Base-by-base conservation (phyloP, 805 yeast species). In the Metahyphopichia silvanorum region DNA sequence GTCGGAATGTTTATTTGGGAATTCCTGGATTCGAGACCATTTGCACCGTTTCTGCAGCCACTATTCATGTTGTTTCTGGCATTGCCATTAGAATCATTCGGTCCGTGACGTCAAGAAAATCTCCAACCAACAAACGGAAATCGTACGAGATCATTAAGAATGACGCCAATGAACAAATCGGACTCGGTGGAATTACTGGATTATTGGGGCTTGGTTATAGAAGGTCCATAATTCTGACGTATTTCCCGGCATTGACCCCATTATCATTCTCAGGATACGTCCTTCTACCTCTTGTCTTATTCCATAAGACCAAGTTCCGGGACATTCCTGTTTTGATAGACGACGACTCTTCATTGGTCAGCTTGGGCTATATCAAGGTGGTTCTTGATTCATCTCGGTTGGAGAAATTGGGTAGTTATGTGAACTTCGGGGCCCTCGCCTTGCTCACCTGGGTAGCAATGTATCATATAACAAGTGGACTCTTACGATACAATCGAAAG, bases 121-220 rank as follows among this genome's bases (percentile, higher is more conserved):
- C 29, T 20, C 28, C 28, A 6, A 15, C 36, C 8, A 24, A 32
- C 12, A 17, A 17, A 16, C 14, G 4, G 15, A 25, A 17, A 37
- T 33, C 21, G 19, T 26, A 34, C 34, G 46, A 15, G 39, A 53
- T 20, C 46, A 46, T 44, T 15, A 57, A 61, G 21, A 61, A 60
- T 21, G 54, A 54, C 32, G 57, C 47, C 11, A 39, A 43, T n/a
- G 76, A 73, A 34, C 63, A 67, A 31, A 57, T 63, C 21, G 86
- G 86, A 0, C 55, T 80, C n/a, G 82, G 82, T 5, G 86, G 86
- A 1, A 60, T 80, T 26, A 55, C 72, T 2, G 63, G 76, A n/a
- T 38, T 76, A 7, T 42, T 78, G 11, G 85, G 85, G 0, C 49
- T 76, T 14, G 84, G 83, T 1, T 57, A 71, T 16, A 64, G 70